Percentiles rank a stretch among this genome's conserved stretches.
Evolutionary conservation across 1,139 yeast genomes (phyloP).

Genomic region (Blastobotrys capitulatus): DNA sequence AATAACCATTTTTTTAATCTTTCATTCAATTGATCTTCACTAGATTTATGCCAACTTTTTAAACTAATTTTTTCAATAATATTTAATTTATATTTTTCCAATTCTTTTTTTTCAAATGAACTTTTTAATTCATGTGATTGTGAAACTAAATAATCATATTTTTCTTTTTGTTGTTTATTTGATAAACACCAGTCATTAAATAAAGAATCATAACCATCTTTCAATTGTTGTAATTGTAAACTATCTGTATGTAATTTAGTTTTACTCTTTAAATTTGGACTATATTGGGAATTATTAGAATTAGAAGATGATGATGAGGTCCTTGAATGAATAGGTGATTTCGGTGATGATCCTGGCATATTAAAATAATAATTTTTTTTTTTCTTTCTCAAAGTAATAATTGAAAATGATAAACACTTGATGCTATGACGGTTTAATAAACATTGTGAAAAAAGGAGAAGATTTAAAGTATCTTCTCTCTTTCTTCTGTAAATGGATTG

Average conservation of each 20-base stretch:
- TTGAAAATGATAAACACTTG: no score
- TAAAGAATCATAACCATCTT: conserved; percentile 8
- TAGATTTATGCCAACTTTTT: conserved; percentile 6
- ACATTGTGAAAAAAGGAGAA: no score
- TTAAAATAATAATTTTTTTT: no score
- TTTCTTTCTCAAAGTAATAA: no score
- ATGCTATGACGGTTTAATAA: no score
- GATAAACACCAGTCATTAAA: conserved; percentile 9
- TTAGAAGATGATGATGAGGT: not conserved
- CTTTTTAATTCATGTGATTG: not conserved
- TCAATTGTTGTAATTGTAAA: conserved; percentile 6
- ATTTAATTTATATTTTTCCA: conserved; percentile 7
- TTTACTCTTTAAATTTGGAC: not conserved
- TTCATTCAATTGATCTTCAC: conserved; percentile 8
- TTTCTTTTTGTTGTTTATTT: conserved; percentile 6
- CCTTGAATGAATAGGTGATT: not conserved
- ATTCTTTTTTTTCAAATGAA: conserved; percentile 6
- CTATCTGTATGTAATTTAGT: conserved; percentile 2
- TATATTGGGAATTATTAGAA: not conserved
- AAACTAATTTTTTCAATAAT: conserved; percentile 11
- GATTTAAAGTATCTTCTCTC: no score
- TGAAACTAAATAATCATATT: not conserved
- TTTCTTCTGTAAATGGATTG: no score
- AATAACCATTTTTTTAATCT: conserved; percentile 4
- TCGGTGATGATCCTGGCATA: not conserved